A percentile compares a stretch with the other conserved stretches of the same genome.
These are phyloP conservation scores for Limonium bicolor DNA, from an alignment of 148 eudicot genomes.

Conservation along the genomic window DNA sequence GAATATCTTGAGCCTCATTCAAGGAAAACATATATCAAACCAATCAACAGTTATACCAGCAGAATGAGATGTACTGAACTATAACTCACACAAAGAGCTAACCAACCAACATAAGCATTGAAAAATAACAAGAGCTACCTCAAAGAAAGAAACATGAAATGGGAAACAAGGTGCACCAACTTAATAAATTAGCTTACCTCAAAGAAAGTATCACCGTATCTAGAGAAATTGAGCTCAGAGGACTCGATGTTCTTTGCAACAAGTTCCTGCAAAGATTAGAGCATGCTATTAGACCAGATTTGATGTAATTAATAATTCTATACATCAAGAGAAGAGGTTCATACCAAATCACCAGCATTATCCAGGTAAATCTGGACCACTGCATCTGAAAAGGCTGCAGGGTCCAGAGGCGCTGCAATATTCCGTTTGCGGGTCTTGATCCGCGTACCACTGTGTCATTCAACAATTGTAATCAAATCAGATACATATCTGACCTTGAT, in stretches of 20 bases:
- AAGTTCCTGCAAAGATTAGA: slow-evolving; percentile 57
- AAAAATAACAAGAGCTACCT: neutral
- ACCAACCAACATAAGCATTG: neutral
- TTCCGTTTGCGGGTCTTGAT: slow-evolving; percentile 99
- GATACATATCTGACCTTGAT: no score
- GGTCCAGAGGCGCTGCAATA: slow-evolving; percentile 97
- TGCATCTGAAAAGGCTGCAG: slow-evolving; percentile 99
- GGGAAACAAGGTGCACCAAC: neutral
- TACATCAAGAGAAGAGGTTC: no score
- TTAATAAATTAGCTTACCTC: slow-evolving; percentile 36
- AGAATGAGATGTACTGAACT: neutral
- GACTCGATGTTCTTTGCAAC: slow-evolving; percentile 85
- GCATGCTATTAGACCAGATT: neutral
- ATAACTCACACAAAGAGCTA: neutral
- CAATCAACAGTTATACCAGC: neutral
- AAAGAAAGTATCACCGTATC: slow-evolving; percentile 98
- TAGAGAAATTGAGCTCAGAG: slow-evolving; percentile 83
- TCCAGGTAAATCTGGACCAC: slow-evolving; percentile 99
- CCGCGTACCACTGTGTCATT: slow-evolving; percentile 98
- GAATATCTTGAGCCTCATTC: neutral
- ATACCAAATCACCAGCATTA: slow-evolving; percentile 99
- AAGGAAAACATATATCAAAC: neutral
- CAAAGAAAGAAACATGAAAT: neutral
- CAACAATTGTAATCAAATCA: no score
- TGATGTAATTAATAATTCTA: neutral